These are phyloP conservation scores for Lathyrus sativus DNA, from an alignment of 306 rosid genomes.

Conservation along the genomic window DNA sequence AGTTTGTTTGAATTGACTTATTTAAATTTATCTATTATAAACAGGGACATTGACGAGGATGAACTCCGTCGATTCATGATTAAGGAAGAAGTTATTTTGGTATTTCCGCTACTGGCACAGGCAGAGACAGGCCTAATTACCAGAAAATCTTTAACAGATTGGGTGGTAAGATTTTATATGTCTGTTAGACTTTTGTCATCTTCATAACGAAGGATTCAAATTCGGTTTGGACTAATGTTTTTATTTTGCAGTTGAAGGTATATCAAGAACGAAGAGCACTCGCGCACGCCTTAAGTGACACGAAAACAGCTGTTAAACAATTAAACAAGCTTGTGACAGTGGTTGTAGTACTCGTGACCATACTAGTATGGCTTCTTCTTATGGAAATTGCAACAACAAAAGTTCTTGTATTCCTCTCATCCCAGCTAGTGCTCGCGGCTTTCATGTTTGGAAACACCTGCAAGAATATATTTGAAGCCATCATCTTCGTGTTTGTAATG, in stretches of 20 bases:
- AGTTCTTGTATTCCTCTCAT: conserved; percentile 73
- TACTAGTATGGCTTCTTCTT: conserved; percentile 78
- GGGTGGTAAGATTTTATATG: conserved; percentile 73
- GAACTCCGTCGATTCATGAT: conserved; percentile 84
- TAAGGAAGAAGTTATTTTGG: conserved; percentile 75
- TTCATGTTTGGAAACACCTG: conserved; percentile 92
- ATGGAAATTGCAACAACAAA: conserved; percentile 87
- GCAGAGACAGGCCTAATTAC: conserved; percentile 58
- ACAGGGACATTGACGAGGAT: conserved; percentile 71
- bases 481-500: conserved; percentile 90
- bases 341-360: conserved; percentile 53
- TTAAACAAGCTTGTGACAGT: conserved; percentile 68
- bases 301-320: conserved; percentile 91
- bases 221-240: conserved; percentile 23
- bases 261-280: conserved; percentile 80
- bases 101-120: conserved; percentile 62
- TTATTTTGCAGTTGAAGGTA: conserved; percentile 68
- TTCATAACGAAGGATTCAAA: conserved; percentile 5
- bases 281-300: conserved; percentile 81
- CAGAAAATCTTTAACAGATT: conserved; percentile 64
- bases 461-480: conserved; percentile 84
- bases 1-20: not conserved
- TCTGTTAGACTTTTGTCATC: not conserved
- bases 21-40: not conserved
- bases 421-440: conserved; percentile 72